phyloP scores from a whole-genome alignment of 176 grass and related monocot species.

The Oropetium thomaeum region DNA sequence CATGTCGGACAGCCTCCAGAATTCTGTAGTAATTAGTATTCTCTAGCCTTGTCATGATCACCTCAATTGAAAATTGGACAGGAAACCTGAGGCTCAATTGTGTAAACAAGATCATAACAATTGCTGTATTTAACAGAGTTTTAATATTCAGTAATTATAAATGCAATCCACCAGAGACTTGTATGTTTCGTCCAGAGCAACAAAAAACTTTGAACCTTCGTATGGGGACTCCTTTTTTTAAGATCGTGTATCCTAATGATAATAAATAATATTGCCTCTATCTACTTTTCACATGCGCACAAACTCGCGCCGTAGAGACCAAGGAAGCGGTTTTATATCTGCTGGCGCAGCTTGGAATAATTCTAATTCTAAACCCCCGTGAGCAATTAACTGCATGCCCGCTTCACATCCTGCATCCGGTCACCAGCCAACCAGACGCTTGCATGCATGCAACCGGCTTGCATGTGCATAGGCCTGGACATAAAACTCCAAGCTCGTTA shows the following conservation, averaged over 20 bases:
- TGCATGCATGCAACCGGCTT: no score
- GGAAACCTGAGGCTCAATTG: slow-evolving; percentile 53
- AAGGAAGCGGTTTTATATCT: no score
- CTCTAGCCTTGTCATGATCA: slow-evolving; percentile 76
- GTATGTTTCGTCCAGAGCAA: not conserved
- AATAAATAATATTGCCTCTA: not conserved
- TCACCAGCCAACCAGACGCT: no score
- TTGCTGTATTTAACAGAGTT: slow-evolving; percentile 3
- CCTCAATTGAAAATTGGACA: slow-evolving; percentile 81
- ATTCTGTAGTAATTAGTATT: slow-evolving; percentile 84
- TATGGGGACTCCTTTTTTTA: no score
- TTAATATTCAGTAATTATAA: slow-evolving; percentile 1
- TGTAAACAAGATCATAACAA: not conserved
- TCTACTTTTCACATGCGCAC: no score
- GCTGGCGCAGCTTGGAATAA: no score
- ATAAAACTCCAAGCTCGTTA: no score
- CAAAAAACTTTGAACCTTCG: not conserved
- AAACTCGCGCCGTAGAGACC: no score
- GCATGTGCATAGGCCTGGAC: no score
- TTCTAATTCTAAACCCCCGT: no score
- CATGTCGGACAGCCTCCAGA: slow-evolving; percentile 71
- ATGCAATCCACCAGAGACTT: not conserved
- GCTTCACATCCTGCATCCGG: no score
- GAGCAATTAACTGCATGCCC: no score
- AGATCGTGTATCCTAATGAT: not conserved